Evolutionary conservation across 75 land plant species (phyloP), one percentile per base, ranked within the genome.

Genomic region (Selaginella moellendorffii): DNA sequence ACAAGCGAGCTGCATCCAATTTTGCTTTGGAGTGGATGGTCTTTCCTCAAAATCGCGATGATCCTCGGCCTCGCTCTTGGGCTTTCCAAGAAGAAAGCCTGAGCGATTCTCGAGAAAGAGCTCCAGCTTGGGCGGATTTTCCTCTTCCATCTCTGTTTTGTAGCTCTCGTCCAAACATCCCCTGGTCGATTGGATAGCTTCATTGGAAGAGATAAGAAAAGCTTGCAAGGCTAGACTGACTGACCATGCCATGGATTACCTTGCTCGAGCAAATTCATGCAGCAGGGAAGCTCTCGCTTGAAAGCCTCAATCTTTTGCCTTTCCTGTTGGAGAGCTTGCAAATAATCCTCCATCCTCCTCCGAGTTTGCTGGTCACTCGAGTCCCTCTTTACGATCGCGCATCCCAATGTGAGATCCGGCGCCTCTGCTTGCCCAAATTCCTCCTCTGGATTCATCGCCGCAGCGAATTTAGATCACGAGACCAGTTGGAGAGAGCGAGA

Each of bases 301-400:
- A 56, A 56, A 24, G 59, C 59, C n/a, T 56, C 59, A 56, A 56
- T 56, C 59, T 56, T 56, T 56, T 25, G 59, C 21, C 21, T 56
- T 19, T 56, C 59, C 24, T 56, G 17, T 56, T 56, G 23, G 17
- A 56, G 59, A 24, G 23, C 8, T 56, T 56, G 5, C 8, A 56
- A 8, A 56, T 56, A 56, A 8, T 21, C 21, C 9, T 56, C 59
- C 9, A 19, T 5, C 59, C 24, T 18, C 51, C 18, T 46, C 51
- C n/a, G n/a, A n/a, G n/a, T n/a, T n/a, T n/a, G n/a, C n/a, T n/a
- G n/a, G n/a, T n/a, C n/a, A n/a, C n/a, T n/a, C n/a, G n/a, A n/a
- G n/a, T n/a, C n/a, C n/a, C n/a, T n/a, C n/a, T n/a, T n/a, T n/a
- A n/a, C n/a, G n/a, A n/a, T n/a, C n/a, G n/a, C n/a, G n/a, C n/a